A percentile compares a stretch with the other conserved stretches of the same genome.
Evolutionary conservation across 2,329 filamentous ascomycete species (phyloP).

Genomic region (Blastomyces parvus): DNA sequence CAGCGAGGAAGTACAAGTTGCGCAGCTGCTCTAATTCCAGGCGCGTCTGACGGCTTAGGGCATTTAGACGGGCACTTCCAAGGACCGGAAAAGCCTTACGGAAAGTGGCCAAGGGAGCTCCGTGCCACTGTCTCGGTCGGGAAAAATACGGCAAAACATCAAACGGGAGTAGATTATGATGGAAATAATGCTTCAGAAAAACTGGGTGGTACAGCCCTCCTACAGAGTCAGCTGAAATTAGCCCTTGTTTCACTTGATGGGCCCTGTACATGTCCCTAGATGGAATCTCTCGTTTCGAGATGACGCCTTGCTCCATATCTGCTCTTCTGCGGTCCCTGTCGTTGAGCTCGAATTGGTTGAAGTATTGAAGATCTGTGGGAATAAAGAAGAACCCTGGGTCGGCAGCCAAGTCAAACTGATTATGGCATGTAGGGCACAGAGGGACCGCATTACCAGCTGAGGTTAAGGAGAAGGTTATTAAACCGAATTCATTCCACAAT

Average conservation of each 20-base stretch:
- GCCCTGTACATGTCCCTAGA: not conserved
- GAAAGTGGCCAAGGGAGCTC: conserved; percentile 3
- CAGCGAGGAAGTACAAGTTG: conserved; percentile 1
- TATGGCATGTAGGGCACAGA: not conserved
- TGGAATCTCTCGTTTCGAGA: not conserved
- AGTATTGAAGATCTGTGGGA: conserved; percentile 1
- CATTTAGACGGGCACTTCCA: not conserved
- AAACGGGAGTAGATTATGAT: not conserved
- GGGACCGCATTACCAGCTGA: not conserved
- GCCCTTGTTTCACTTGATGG: not conserved
- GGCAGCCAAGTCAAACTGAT: conserved; percentile 2
- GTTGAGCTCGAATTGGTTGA: conserved; percentile 3
- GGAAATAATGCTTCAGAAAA: conserved; percentile 5
- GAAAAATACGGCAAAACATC: conserved; percentile 4
- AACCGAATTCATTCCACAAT: conserved; percentile 1
- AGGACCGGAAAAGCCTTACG: conserved; percentile 1
- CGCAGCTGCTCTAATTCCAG: conserved; percentile 1
- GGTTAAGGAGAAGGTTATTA: conserved; percentile 1
- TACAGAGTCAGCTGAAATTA: conserved; percentile 2
- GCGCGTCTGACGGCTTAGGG: not conserved
- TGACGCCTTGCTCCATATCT: not conserved
- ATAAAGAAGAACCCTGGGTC: conserved; percentile 1
- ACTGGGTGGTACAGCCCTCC: conserved; percentile 1
- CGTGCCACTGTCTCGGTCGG: not conserved
- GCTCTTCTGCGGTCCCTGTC: conserved; percentile 1